Evolutionary conservation across 1,139 yeast species (phyloP).

Genomic region (Zhuliangozyma parablackwelliae): DNA sequence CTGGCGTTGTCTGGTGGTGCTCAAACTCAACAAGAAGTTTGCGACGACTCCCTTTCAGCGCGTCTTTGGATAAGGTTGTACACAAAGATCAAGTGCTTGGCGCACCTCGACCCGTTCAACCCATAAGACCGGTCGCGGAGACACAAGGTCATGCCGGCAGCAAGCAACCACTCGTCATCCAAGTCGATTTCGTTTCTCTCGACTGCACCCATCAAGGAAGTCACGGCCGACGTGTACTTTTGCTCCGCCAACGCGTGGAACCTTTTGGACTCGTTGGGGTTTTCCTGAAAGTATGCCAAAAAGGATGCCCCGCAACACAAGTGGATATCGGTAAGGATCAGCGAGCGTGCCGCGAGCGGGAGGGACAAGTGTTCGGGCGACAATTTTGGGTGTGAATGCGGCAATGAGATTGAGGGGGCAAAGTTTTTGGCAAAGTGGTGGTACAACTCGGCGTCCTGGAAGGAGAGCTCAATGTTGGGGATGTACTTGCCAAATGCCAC

Average conservation of each 20-base stretch:
- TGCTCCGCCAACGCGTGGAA: slow-evolving; percentile 4
- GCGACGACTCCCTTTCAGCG: background rate
- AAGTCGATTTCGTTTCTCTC: slow-evolving; percentile 4
- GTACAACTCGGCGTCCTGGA: slow-evolving; percentile 7
- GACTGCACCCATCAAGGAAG: slow-evolving; percentile 4
- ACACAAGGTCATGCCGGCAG: slow-evolving; percentile 8
- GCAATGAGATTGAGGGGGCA: slow-evolving; percentile 7
- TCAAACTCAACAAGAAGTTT: background rate
- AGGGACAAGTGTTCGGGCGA: slow-evolving; percentile 6
- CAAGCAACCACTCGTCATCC: slow-evolving; percentile 8
- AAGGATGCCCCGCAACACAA: slow-evolving; percentile 9
- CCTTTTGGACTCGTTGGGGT: slow-evolving; percentile 1
- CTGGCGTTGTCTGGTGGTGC: slow-evolving; percentile 2
- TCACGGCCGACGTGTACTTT: slow-evolving; percentile 6
- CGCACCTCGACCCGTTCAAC: slow-evolving; percentile 7
- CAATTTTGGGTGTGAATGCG: slow-evolving; percentile 7
- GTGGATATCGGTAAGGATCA: slow-evolving; percentile 6
- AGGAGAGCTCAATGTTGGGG: slow-evolving; percentile 5
- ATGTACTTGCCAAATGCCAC: slow-evolving; percentile 5
- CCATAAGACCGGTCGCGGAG: slow-evolving; percentile 7
- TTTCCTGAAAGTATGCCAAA: slow-evolving; percentile 4
- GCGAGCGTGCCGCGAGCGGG: slow-evolving; percentile 4
- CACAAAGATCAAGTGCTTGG: slow-evolving; percentile 7
- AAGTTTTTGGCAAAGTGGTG: slow-evolving; percentile 5
- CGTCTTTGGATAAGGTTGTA: slow-evolving; percentile 5